phyloP scores from a whole-genome alignment of 257 asterid species.

The Gynochthodes officinalis region DNA sequence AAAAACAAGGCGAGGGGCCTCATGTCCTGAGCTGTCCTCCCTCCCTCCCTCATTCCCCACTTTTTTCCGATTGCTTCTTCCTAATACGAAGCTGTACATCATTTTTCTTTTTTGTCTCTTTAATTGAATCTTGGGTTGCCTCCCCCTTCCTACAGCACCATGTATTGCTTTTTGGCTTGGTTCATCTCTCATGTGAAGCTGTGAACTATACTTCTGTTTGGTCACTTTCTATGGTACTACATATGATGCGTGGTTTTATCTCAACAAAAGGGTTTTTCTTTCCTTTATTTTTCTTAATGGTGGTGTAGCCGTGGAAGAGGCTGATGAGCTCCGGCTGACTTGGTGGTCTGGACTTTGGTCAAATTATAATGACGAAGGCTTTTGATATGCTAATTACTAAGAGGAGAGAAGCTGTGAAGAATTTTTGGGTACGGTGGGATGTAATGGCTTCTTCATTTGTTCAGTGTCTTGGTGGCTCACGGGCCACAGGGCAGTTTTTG shows the following conservation, averaged over 20 bases:
- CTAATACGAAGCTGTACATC: neutral
- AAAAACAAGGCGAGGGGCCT: conserved; percentile 22
- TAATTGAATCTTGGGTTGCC: neutral
- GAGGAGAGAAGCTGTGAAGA: neutral
- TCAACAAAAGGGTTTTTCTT: neutral
- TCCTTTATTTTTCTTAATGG: neutral
- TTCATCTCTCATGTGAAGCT: conserved; percentile 17
- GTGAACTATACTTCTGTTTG: neutral
- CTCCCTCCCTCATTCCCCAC: neutral
- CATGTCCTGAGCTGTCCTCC: conserved; percentile 2
- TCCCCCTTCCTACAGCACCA: too few species aligned
- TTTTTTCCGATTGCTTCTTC: neutral
- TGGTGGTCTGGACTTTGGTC: neutral
- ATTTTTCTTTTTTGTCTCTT: neutral
- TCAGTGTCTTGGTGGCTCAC: neutral
- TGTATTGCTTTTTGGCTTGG: too few species aligned
- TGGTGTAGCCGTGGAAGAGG: neutral
- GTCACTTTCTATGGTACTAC: neutral
- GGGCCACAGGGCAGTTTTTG: conserved; percentile 9
- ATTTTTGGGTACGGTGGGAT: conserved; percentile 6
- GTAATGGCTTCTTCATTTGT: conserved; percentile 5
- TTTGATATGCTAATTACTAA: neutral
- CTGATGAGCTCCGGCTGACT: neutral
- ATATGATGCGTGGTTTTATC: neutral
- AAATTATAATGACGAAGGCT: conserved; percentile 5